Conservation (phyloP, 371 early-diverging fungal species). For the Circinella umbellata region DNA sequence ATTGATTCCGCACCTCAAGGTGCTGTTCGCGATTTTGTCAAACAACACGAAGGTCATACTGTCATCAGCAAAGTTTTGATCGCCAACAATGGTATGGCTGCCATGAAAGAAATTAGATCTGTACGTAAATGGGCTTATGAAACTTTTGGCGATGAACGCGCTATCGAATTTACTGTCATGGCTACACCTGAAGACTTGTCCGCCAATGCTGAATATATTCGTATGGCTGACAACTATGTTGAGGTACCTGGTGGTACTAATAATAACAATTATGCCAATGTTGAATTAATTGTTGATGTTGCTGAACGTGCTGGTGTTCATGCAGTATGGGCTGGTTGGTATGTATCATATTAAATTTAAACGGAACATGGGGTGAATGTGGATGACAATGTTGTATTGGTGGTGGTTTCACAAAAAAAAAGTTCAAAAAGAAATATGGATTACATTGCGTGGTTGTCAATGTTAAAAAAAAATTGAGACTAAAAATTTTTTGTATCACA, state of each 20-base stretch:
- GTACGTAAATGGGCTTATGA: constrained; percentile 98
- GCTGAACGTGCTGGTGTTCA: constrained; percentile 96
- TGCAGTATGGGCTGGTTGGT: constrained; percentile 76
- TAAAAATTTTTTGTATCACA: neutral
- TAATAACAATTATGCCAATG: constrained; percentile 98
- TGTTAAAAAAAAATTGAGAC: neutral
- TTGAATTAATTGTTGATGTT: constrained; percentile 96
- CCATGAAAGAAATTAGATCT: constrained; percentile 98
- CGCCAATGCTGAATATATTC: constrained; percentile 97
- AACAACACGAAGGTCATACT: constrained; percentile 82
- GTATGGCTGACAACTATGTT: constrained; percentile 98
- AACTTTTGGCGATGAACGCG: constrained; percentile 95
- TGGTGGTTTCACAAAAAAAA: neutral
- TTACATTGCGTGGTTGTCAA: too few species aligned
- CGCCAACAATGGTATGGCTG: constrained; percentile 99
- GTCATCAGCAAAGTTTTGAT: constrained; percentile 91
- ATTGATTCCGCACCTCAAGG: constrained; percentile 60
- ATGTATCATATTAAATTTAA: constrained; percentile 13
- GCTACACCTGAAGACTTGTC: constrained; percentile 97
- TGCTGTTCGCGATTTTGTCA: constrained; percentile 75
- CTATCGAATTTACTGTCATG: constrained; percentile 98
- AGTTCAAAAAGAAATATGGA: too few species aligned
- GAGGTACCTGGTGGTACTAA: constrained; percentile 96
- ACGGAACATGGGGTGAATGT: too few species aligned
- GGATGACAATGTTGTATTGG: neutral